Evolutionary conservation across 805 yeast species (phyloP), one percentile per base, ranked within the genome.

Genomic region (Candida nonsorbophila): DNA sequence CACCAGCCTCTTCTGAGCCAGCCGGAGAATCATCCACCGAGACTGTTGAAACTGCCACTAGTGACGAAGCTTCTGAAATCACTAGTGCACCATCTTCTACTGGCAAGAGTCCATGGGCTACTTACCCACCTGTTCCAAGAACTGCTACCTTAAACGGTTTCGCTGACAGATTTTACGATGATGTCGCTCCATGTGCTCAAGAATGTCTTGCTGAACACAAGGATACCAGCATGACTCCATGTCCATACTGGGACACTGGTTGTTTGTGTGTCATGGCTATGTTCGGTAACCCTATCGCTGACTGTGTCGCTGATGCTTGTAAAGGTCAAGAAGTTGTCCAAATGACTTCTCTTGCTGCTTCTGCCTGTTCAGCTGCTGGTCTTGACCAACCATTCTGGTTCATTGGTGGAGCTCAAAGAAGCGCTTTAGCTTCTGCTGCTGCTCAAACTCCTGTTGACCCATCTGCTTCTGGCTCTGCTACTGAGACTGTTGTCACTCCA

Each of bases 161-260:
- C 30, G 71, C 72, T 11, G 73, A 67, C 42, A 62, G 61, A 9
- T 55, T 67, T 29, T 51, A 51, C 35, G 42, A 38, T 18, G 25
- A 34, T 7, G 17, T 11, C 12, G 29, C 29, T 18, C 11, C 22
- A 6, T 26, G 23, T 19, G 15, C 13, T 24, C n/a, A 7, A 12
- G 26, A 12, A 7, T 67, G 72, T 44, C 66, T 60, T 8, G 42
- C 57, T 25, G 37, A 48, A 16, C 42, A 49, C 23, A 35, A 38
- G 24, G 42, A 47, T 21, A 52, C 59, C 7, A 42, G 45, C 18
- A 63, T 55, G 29, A 65, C 72, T 6, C 71, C 71, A 8, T 66
- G 72, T 36, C 72, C 72, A 28, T 62, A 66, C 47, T 67, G 71
- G 71, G 72, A 67, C 36, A 62, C 71, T 14, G 72, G 72, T 4